Conservation (phyloP, 306 rosid genomes). For the Vicia villosa region DNA sequence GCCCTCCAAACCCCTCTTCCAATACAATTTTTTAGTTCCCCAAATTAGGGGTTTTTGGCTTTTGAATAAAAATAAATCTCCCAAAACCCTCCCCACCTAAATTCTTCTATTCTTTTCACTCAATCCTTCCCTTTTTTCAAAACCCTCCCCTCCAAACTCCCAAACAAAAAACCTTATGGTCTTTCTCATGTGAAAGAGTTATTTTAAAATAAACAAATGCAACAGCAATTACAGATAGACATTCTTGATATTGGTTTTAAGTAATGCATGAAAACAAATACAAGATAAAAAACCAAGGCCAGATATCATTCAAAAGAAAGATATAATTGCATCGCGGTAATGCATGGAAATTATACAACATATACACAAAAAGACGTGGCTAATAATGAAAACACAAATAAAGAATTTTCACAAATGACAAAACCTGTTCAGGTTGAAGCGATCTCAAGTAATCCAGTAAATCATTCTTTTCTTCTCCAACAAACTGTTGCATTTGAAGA, state of each 20-base stretch:
- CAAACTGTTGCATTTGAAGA: constrained; percentile 95
- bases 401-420: constrained; percentile 7
- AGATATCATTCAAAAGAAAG: not conserved
- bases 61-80: too few species aligned
- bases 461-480: constrained; percentile 94
- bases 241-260: not conserved
- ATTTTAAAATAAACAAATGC: constrained; percentile 1
- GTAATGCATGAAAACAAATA: not conserved
- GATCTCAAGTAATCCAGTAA: constrained; percentile 92
- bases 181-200: too few species aligned
- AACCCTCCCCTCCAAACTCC: too few species aligned
- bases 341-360: constrained; percentile 1
- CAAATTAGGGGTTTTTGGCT: too few species aligned
- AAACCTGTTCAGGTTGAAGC: constrained; percentile 91
- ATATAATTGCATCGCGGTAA: constrained; percentile 1
- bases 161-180: too few species aligned
- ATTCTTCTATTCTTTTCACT: too few species aligned
- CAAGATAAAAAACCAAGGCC: constrained; percentile 23
- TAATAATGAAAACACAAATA: not conserved
- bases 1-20: too few species aligned
- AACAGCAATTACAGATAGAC: not conserved
- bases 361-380: not conserved
- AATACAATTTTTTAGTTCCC: too few species aligned
- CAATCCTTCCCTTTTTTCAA: too few species aligned
- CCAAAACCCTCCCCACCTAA: too few species aligned